phyloP scores from a whole-genome alignment of 257 asterid genomes.

The Cynanchum wilfordii region DNA sequence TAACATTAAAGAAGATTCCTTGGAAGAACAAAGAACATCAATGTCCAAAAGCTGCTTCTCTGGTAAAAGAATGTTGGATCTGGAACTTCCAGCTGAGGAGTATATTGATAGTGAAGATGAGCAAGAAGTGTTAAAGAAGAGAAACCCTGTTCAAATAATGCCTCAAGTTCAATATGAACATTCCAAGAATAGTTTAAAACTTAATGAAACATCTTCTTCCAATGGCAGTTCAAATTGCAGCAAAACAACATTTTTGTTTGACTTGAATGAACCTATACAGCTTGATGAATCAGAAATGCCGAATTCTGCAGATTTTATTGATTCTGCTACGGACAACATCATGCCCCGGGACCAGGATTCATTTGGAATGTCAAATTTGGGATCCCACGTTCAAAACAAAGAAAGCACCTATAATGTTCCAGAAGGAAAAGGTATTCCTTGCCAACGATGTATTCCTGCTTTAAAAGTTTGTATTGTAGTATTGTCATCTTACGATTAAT shows the following conservation, averaged over 20 bases:
- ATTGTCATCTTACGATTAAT: not conserved
- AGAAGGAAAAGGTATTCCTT: constrained; percentile 13
- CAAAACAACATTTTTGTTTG: constrained; percentile 34
- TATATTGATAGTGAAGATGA: constrained; percentile 28
- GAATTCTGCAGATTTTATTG: constrained; percentile 26
- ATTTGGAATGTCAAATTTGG: constrained; percentile 24
- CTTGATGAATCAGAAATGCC: constrained; percentile 30
- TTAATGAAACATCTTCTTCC: constrained; percentile 19
- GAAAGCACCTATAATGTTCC: constrained; percentile 8
- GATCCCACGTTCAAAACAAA: constrained; percentile 13
- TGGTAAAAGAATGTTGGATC: constrained; percentile 39
- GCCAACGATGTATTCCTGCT: not conserved
- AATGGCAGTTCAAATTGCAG: constrained; percentile 25
- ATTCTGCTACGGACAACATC: constrained; percentile 25
- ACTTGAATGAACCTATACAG: constrained; percentile 60
- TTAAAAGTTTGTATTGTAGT: not conserved
- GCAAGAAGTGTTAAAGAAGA: constrained; percentile 26
- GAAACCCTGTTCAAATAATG: constrained; percentile 14
- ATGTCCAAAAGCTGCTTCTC: constrained; percentile 10
- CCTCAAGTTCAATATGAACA: constrained; percentile 13
- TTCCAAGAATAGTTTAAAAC: constrained; percentile 25
- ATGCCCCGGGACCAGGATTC: constrained; percentile 15
- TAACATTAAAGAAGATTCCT: constrained; percentile 17
- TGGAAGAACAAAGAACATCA: constrained; percentile 22
- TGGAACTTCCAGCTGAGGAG: constrained; percentile 40